phyloP scores from a whole-genome alignment of 2,329 filamentous ascomycete species.

The Aspergillus uvarum region DNA sequence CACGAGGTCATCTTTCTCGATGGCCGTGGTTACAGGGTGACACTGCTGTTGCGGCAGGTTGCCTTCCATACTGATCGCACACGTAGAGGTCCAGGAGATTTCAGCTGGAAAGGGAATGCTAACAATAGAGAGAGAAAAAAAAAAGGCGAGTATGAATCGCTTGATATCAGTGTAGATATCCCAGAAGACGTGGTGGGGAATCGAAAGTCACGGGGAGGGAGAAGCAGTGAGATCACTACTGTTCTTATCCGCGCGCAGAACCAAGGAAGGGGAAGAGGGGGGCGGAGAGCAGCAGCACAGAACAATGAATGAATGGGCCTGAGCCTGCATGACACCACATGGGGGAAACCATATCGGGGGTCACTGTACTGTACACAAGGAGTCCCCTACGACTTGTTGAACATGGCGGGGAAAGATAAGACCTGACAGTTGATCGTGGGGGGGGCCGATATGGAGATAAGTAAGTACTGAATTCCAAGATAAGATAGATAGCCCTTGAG shows the following conservation, averaged over 20 bases:
- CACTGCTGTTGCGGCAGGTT: slow-evolving; percentile 21
- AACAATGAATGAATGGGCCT: background rate
- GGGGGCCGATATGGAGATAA: background rate
- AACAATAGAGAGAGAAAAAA: background rate
- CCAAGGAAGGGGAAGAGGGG: background rate
- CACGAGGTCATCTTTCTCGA: slow-evolving; percentile 46
- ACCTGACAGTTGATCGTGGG: background rate
- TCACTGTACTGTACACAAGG: background rate
- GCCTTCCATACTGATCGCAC: slow-evolving; percentile 16
- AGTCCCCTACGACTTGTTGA: background rate
- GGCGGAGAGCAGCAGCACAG: background rate
- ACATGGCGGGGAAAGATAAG: slow-evolving; percentile 1
- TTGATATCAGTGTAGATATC: background rate
- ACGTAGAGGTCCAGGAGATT: background rate
- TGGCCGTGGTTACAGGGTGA: slow-evolving; percentile 31
- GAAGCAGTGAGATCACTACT: slow-evolving; percentile 1
- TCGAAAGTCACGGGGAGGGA: background rate
- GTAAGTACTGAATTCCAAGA: background rate
- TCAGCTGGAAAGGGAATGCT: background rate
- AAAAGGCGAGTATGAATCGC: background rate
- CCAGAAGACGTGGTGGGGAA: background rate
- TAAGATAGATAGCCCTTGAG: no score
- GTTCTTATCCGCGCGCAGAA: background rate
- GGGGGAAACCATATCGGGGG: background rate
- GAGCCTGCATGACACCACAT: background rate